Conservation (phyloP, 2,329 filamentous ascomycete genomes). For the Penicillium rolfsii region DNA sequence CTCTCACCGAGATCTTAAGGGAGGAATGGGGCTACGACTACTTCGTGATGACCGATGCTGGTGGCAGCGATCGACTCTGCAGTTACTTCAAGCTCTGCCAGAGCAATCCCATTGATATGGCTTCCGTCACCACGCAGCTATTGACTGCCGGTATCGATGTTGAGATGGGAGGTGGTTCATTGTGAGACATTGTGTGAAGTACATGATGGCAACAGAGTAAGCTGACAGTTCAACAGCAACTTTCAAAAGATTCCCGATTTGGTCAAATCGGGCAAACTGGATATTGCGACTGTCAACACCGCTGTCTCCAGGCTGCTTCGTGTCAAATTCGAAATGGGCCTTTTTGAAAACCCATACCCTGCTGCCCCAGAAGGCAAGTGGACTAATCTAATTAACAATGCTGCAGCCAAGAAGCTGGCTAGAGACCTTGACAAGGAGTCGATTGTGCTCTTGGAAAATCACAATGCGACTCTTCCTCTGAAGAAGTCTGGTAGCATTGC, state of each 20-base stretch:
- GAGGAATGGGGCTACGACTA: constrained; percentile 75
- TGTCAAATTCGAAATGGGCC: constrained; percentile 69
- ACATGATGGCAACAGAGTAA: too few relatives aligned
- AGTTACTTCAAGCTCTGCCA: constrained; percentile 66
- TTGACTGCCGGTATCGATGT: constrained; percentile 71
- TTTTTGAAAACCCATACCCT: constrained; percentile 71
- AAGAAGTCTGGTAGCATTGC: constrained; percentile 69
- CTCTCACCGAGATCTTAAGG: constrained; percentile 69
- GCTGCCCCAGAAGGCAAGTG: constrained; percentile 61
- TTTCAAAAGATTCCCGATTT: constrained; percentile 68
- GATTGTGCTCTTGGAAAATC: constrained; percentile 64
- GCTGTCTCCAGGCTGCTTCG: constrained; percentile 68
- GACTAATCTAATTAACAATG: constrained; percentile 63
- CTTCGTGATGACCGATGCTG: constrained; percentile 67
- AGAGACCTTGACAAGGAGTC: constrained; percentile 67
- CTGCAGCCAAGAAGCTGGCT: constrained; percentile 61
- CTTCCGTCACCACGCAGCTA: constrained; percentile 65
- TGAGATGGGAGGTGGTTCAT: constrained; percentile 77
- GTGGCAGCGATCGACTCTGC: constrained; percentile 70
- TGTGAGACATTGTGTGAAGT: constrained; percentile 35
- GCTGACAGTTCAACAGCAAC: constrained; percentile 48
- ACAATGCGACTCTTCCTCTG: constrained; percentile 57
- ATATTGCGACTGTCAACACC: constrained; percentile 62
- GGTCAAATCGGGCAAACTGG: constrained; percentile 63
- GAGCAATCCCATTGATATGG: constrained; percentile 63